A percentile compares a stretch with the other conserved stretches of the same genome.
Evolutionary conservation across 1,139 yeast genomes (phyloP).

Genomic region (Hemisphaericaspora lyxosophila): DNA sequence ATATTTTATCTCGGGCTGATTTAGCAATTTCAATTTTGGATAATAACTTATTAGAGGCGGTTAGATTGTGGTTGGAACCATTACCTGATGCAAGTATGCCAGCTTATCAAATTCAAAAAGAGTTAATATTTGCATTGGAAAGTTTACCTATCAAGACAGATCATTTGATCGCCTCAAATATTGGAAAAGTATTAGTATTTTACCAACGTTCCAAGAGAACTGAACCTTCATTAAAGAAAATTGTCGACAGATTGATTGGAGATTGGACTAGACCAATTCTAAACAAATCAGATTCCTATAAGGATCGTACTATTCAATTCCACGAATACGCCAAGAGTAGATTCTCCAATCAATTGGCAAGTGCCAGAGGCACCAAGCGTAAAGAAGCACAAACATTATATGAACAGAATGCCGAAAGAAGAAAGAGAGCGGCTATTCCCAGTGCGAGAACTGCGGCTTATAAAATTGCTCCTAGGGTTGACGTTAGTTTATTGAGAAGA

Average conservation of each 20-base stretch:
- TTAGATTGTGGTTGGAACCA: constrained; percentile 96
- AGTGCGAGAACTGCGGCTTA: constrained; percentile 85
- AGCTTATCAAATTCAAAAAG: constrained; percentile 92
- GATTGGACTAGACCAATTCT: constrained; percentile 99
- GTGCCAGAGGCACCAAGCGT: constrained; percentile 28
- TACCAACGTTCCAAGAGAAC: constrained; percentile 91
- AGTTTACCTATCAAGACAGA: constrained; percentile 91
- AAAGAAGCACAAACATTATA: constrained; percentile 61
- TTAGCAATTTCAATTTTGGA: constrained; percentile 91
- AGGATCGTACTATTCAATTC: constrained; percentile 77
- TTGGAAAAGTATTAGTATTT: constrained; percentile 91
- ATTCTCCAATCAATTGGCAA: constrained; percentile 47
- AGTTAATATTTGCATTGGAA: constrained; percentile 70
- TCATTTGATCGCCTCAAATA: constrained; percentile 89
- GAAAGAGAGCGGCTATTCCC: constrained; percentile 94
- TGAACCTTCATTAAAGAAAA: constrained; percentile 79
- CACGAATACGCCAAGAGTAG: constrained; percentile 67
- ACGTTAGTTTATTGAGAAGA: constrained; percentile 42
- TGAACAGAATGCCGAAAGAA: constrained; percentile 88
- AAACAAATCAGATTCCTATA: constrained; percentile 91
- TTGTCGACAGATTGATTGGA: constrained; percentile 87
- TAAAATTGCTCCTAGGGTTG: constrained; percentile 85
- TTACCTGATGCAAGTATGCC: constrained; percentile 97
- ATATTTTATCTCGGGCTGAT: constrained; percentile 75
- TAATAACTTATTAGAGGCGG: constrained; percentile 89